Evolutionary conservation across 108 stramenopile species (phyloP), one percentile per base, ranked within the genome.

Genomic region (Hondaea fermentalgiana): DNA sequence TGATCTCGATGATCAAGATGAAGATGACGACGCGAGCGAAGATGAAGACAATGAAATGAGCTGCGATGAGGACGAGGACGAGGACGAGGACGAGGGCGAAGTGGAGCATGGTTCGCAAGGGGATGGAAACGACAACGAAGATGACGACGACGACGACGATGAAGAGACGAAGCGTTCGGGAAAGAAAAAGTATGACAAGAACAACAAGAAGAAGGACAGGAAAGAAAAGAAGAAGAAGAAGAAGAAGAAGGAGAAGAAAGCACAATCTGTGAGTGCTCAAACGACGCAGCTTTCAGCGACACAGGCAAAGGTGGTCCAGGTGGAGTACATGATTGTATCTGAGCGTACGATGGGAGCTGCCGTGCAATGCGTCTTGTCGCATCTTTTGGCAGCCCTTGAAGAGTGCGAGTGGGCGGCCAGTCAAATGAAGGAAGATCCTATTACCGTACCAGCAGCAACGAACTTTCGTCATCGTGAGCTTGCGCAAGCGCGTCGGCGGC

Each of bases 361-460:
- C 12, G 51, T 83, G n/a, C 76, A 53, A 2, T 47, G 45, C 28
- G 25, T 83, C 51, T 35, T 47, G 12, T 12, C n/a, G 51, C 51
- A 47, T 12, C 23, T 83, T 14, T 12, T 25, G n/a, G 6, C 6
- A 17, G n/a, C 51, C 0, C 76, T 83, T 4, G 76, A 83, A 6
- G 76, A 83, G 23, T 83, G 76, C 51, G 76, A 83, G 28, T 83
- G 76, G 76, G 76, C 76, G 6, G 76, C 76, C 6, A 83, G 49
- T 16, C 76, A 83, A 17, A 83, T 83, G 76, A 47, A 53, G n/a
- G 76, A 83, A 12, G 76, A 83, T 3, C 17, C 76, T 0, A 69
- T 69, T 2, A 17, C 35, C 5, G 64, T 69, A 1, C 35, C 64
- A 17, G 64, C 64, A 14, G 21, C 64, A 1, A 69, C 25, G 14